Percentiles rank a stretch among this genome's conserved stretches.
Evolutionary conservation across 2,329 filamentous ascomycete genomes (phyloP).

Genomic region (Cladophialophora psammophila): DNA sequence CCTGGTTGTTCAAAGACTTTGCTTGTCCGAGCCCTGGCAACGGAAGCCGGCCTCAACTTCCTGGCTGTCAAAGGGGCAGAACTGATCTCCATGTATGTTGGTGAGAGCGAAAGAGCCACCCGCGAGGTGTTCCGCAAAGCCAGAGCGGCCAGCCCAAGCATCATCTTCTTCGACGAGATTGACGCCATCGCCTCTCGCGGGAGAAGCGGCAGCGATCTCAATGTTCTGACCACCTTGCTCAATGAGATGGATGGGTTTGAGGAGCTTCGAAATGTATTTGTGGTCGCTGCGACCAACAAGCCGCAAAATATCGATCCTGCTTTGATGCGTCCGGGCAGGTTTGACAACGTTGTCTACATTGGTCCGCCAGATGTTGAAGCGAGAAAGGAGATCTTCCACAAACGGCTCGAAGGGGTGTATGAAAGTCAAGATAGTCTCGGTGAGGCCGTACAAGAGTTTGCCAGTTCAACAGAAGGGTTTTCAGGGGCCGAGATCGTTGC

Average conservation of each 20-base stretch:
- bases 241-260: constrained; percentile 98
- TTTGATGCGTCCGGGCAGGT: constrained; percentile 81
- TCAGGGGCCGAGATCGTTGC: constrained; percentile 83
- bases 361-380: constrained; percentile 78
- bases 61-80: constrained; percentile 93
- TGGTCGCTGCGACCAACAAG: constrained; percentile 90
- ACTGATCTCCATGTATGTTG: constrained; percentile 95
- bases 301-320: constrained; percentile 87
- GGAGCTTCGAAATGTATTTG: constrained; percentile 78
- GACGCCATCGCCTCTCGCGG: constrained; percentile 77
- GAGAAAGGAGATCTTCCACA: constrained; percentile 76
- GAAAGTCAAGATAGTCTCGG: constrained; percentile 62
- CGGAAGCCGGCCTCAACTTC: constrained; percentile 90
- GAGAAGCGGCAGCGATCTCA: constrained; percentile 65
- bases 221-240: constrained; percentile 86
- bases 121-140: constrained; percentile 87
- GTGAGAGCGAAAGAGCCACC: constrained; percentile 86
- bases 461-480: constrained; percentile 73
- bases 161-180: constrained; percentile 98
- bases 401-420: constrained; percentile 67
- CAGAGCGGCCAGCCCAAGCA: constrained; percentile 82
- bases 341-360: constrained; percentile 86
- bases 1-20: constrained; percentile 96
- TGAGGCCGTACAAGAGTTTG: constrained; percentile 63
- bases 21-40: constrained; percentile 87